A percentile compares a stretch with the other conserved stretches of the same genome.
phyloP scores from a whole-genome alignment of 805 yeast genomes.

The Candida sonorensis region DNA sequence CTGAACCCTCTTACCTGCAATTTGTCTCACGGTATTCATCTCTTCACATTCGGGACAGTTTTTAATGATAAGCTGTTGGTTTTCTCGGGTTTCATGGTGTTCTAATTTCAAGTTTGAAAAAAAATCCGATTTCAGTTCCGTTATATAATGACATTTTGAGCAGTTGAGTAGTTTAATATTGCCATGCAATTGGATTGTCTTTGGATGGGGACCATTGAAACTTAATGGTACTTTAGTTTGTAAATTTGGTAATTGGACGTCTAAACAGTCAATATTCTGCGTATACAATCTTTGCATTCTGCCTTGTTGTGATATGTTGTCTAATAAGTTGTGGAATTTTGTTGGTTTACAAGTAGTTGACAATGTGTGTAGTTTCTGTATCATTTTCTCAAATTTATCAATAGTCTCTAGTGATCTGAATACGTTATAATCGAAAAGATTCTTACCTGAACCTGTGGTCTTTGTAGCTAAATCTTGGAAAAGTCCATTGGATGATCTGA shows the following conservation, averaged over 20 bases:
- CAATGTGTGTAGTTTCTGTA: slow-evolving; percentile 51
- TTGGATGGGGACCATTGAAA: slow-evolving; percentile 32
- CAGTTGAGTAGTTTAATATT: slow-evolving; percentile 68
- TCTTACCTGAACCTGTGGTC: slow-evolving; percentile 39
- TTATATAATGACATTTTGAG: slow-evolving; percentile 61
- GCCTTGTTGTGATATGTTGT: slow-evolving; percentile 51
- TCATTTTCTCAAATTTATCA: slow-evolving; percentile 65
- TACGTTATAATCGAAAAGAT: slow-evolving; percentile 73
- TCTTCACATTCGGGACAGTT: slow-evolving; percentile 61
- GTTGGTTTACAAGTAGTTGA: slow-evolving; percentile 60
- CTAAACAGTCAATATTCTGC: slow-evolving; percentile 83
- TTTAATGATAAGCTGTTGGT: slow-evolving; percentile 31
- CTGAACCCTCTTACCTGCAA: slow-evolving; percentile 62
- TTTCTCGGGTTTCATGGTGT: too few relatives aligned
- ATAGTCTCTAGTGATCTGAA: slow-evolving; percentile 59
- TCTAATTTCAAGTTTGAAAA: slow-evolving; percentile 38
- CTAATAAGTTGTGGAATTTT: slow-evolving; percentile 61
- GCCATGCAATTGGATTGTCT: slow-evolving; percentile 79
- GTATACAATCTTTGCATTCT: slow-evolving; percentile 72
- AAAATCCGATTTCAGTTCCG: slow-evolving; percentile 44
- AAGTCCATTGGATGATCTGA: slow-evolving; percentile 72
- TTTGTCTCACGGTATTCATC: slow-evolving; percentile 42
- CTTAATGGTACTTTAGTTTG: slow-evolving; percentile 44
- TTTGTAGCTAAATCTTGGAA: slow-evolving; percentile 45
- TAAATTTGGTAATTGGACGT: slow-evolving; percentile 46